Percentiles rank a stretch among this genome's conserved stretches.
Conservation (phyloP, 768 basidiomycete species). For the Mycena filopes region DNA sequence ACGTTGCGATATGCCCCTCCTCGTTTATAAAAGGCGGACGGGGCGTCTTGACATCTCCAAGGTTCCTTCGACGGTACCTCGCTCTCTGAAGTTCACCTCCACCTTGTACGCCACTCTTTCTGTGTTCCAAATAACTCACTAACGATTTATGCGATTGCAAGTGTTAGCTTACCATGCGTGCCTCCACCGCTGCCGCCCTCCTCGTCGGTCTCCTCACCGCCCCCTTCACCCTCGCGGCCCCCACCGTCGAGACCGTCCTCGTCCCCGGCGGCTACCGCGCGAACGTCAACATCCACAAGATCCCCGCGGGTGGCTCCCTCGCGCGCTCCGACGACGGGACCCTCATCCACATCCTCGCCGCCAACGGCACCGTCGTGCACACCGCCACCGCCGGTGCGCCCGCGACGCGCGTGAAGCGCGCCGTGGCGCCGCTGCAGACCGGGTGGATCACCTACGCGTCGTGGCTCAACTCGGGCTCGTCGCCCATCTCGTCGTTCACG, state of each 20-base stretch:
- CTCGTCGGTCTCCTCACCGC: constrained; percentile 1
- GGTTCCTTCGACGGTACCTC: background rate
- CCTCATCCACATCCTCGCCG: too few species aligned
- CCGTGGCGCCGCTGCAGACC: background rate
- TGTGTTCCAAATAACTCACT: too few species aligned
- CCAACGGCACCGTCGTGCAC: constrained; percentile 15
- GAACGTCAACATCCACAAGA: constrained; percentile 1
- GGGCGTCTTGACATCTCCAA: background rate
- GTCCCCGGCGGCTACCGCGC: constrained; percentile 3
- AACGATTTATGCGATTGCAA: too few species aligned
- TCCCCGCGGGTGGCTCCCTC: constrained; percentile 19
- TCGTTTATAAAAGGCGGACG: background rate
- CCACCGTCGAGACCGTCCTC: background rate
- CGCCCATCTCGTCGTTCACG: constrained; percentile 25
- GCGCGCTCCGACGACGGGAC: constrained; percentile 9
- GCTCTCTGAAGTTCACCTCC: background rate
- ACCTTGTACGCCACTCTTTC: too few species aligned
- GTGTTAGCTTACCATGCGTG: background rate
- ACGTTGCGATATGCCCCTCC: too few species aligned
- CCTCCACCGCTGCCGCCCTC: background rate
- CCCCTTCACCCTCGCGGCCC: background rate
- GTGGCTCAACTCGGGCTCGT: constrained; percentile 24
- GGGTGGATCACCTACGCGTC: constrained; percentile 28
- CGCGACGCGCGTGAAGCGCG: background rate
- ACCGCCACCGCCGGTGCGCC: constrained; percentile 1